phyloP scores from a whole-genome alignment of 805 yeast species.

The Cyberlindnera maclurae region DNA sequence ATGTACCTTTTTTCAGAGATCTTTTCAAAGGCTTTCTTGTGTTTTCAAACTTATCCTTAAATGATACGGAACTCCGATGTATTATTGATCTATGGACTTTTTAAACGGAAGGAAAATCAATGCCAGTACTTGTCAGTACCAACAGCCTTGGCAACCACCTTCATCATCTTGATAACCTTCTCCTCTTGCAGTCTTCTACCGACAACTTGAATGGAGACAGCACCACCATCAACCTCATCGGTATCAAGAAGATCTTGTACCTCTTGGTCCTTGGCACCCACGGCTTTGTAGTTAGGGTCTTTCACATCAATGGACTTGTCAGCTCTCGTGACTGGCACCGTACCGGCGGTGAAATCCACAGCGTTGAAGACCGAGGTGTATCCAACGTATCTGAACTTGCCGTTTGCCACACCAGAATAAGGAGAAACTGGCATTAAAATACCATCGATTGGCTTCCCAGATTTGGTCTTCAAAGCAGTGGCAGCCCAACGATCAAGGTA shows the following conservation, averaged over 20 bases:
- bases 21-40: too few species aligned
- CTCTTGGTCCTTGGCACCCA: slow-evolving; percentile 36
- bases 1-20: too few species aligned
- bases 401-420: slow-evolving; percentile 29
- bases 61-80: too few species aligned
- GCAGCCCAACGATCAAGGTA: slow-evolving; percentile 38
- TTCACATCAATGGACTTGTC: slow-evolving; percentile 34
- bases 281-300: slow-evolving; percentile 26
- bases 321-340: slow-evolving; percentile 52
- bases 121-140: slow-evolving; percentile 22
- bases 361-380: slow-evolving; percentile 53
- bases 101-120: not conserved
- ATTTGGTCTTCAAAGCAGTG: slow-evolving; percentile 27
- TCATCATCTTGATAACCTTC: slow-evolving; percentile 44
- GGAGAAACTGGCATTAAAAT: slow-evolving; percentile 34
- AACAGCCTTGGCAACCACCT: slow-evolving; percentile 26
- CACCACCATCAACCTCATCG: slow-evolving; percentile 47
- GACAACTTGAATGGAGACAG: slow-evolving; percentile 59
- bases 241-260: slow-evolving; percentile 44
- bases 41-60: too few species aligned
- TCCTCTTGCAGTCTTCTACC: slow-evolving; percentile 59
- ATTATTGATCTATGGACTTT: not conserved
- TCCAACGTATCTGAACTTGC: slow-evolving; percentile 19
- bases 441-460: slow-evolving; percentile 40
- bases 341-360: slow-evolving; percentile 49